Evolutionary conservation across 2,329 filamentous ascomycete species (phyloP).

Genomic region (Sporothrix mexicana): DNA sequence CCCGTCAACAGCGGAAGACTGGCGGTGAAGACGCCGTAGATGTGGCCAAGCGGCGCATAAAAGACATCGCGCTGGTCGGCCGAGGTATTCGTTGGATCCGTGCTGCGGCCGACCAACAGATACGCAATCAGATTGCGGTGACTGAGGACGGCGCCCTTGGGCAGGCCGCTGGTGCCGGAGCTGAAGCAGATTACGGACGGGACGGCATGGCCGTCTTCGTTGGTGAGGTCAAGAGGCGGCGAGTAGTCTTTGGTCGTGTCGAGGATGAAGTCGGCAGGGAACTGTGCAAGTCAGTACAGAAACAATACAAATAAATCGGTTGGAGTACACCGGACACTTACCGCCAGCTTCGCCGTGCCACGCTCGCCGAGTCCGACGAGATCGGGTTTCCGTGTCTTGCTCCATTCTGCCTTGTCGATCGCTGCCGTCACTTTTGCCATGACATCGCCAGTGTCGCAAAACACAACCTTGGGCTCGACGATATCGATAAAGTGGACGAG

Average conservation of each 20-base stretch:
- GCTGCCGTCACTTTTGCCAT: background rate
- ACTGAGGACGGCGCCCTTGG: slow-evolving; percentile 27
- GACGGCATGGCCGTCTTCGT: background rate
- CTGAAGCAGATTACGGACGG: slow-evolving; percentile 28
- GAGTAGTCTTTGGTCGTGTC: slow-evolving; percentile 12
- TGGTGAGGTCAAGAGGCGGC: background rate
- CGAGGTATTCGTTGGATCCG: slow-evolving; percentile 9
- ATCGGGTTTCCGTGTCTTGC: background rate
- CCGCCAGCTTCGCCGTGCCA: slow-evolving; percentile 1
- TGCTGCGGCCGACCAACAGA: background rate
- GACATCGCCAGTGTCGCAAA: slow-evolving; percentile 20
- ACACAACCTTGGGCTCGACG: slow-evolving; percentile 16
- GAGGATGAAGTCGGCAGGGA: slow-evolving; percentile 20
- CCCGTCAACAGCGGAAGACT: background rate
- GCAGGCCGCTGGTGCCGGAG: slow-evolving; percentile 26
- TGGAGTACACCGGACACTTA: background rate
- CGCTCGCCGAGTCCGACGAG: slow-evolving; percentile 18
- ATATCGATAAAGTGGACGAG: slow-evolving; percentile 26
- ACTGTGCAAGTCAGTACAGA: background rate
- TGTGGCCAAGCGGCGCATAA: slow-evolving; percentile 25
- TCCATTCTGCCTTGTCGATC: background rate
- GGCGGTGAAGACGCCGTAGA: slow-evolving; percentile 27
- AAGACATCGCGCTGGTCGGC: slow-evolving; percentile 22
- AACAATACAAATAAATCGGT: background rate
- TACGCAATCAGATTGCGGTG: slow-evolving; percentile 27